Base-by-base conservation (phyloP, 345 rosid species). In the Mallotus nudiflorus region DNA sequence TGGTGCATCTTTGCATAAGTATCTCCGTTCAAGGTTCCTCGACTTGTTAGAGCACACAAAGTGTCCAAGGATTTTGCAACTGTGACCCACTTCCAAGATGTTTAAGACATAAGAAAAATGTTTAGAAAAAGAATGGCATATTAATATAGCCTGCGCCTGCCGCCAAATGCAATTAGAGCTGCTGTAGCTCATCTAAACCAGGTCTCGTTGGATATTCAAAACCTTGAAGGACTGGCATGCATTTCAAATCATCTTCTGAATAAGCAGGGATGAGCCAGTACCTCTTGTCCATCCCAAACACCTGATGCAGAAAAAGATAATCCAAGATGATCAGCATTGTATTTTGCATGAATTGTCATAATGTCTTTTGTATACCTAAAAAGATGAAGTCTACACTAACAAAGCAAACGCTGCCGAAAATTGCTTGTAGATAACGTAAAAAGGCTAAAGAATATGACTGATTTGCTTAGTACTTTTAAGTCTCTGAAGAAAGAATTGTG, bases 241-340 rank as follows among this genome's bases (percentile, higher is more conserved):
- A 61, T 60, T 75, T 78, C 75, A 73, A 46, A 78, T 89, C 97
- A 0, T 86, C 90, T 46, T 82, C 82, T 1, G 89, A 84, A 73
- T 89, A 89, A 28, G 83, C 76, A 22, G 97, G 93, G 54, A 91
- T 55, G 51, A 88, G 82, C 96, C 97, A 91, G 78, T 83, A 86
- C 54, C 79, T 64, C 82, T 83, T 88, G 45, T 84, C 83, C 42
- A 57, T 82, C 65, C 92, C 93, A 27, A 91, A 86, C 31, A 91
- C 93, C 97, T 91, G 79, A 61, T 9, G 19, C 13, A 1, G 39
- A 5, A 44, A 59, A 64, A 3, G 33, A 45, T 5, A 35, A 28
- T 15, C 42, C 12, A 28, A 42, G 19, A 54, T 33, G 31, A 64
- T 65, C 35, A 33, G 29, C 39, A 51, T 22, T 31, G 10, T 6